Conservation (phyloP, 1,284 basidiomycete species). For the Irpex lacteus region DNA sequence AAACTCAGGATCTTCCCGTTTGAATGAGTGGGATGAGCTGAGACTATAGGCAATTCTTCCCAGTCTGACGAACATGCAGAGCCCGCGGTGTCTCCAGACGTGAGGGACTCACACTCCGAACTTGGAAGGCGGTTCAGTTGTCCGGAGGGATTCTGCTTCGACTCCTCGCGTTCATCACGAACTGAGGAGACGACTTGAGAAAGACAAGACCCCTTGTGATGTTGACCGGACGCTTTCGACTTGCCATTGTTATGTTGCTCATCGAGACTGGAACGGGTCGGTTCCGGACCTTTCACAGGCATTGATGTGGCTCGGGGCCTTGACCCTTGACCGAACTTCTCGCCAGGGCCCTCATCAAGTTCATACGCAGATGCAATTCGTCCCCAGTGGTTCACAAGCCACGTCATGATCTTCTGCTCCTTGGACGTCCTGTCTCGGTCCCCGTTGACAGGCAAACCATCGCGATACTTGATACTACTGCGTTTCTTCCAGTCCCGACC, state of each 20-base stretch:
- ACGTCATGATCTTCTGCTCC: constrained; percentile 24
- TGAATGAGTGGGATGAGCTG: background rate
- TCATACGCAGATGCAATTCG: constrained; percentile 19
- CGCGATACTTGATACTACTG: background rate
- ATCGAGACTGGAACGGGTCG: background rate
- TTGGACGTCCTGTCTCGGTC: background rate
- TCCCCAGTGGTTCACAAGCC: constrained; percentile 31
- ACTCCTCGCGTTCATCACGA: background rate
- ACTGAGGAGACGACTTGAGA: background rate
- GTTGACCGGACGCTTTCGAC: background rate
- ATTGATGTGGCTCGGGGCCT: background rate
- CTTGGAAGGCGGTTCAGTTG: background rate
- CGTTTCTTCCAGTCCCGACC: constrained; percentile 16
- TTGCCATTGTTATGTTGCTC: background rate
- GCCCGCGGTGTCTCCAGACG: constrained; percentile 4
- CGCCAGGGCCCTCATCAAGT: background rate
- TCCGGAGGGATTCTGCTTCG: background rate
- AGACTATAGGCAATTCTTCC: background rate
- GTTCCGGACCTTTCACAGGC: background rate
- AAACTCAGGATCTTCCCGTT: background rate
- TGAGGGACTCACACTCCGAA: background rate
- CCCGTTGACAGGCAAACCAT: background rate
- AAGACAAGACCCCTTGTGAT: background rate
- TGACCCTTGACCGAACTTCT: background rate
- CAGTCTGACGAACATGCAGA: constrained; percentile 2